phyloP scores from a whole-genome alignment of 768 basidiomycete species.

The Phylloporus sp. region DNA sequence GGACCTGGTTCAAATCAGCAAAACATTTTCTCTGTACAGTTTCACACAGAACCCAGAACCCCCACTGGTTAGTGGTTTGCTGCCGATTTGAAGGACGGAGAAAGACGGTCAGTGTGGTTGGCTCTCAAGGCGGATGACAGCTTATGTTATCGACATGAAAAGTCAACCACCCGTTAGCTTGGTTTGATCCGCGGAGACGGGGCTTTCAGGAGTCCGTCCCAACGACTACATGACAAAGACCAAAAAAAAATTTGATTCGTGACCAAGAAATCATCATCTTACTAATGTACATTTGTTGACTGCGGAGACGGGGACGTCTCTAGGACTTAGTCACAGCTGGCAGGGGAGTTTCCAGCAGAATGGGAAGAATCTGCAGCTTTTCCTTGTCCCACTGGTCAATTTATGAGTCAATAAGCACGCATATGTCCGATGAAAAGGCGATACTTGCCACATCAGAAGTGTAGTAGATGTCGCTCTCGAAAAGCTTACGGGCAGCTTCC shows the following conservation, averaged over 20 bases:
- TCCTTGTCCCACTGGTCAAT: conserved; percentile 53
- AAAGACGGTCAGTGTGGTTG: too few species aligned
- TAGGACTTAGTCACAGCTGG: conserved; percentile 10
- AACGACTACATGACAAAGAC: background rate
- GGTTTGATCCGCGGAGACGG: too few species aligned
- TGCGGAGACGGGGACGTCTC: background rate
- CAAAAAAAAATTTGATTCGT: background rate
- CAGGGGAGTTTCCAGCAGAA: conserved; percentile 30
- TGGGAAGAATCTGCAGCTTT: conserved; percentile 49
- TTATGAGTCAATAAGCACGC: background rate
- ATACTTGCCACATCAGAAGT: conserved; percentile 20
- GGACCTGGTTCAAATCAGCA: too few species aligned
- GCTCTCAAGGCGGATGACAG: too few species aligned
- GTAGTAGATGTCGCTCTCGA: conserved; percentile 28
- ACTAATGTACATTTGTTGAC: background rate
- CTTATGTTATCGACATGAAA: too few species aligned
- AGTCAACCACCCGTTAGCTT: too few species aligned
- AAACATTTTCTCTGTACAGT: too few species aligned
- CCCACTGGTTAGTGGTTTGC: too few species aligned
- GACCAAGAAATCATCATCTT: background rate
- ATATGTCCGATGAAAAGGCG: background rate
- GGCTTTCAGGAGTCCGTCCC: too few species aligned
- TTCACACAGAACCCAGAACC: too few species aligned
- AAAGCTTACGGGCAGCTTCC: conserved; percentile 35
- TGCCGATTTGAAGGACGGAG: too few species aligned